These are phyloP conservation scores for Discostella pseudostelligera DNA, from an alignment of 108 stramenopile genomes.

Conservation along the genomic window DNA sequence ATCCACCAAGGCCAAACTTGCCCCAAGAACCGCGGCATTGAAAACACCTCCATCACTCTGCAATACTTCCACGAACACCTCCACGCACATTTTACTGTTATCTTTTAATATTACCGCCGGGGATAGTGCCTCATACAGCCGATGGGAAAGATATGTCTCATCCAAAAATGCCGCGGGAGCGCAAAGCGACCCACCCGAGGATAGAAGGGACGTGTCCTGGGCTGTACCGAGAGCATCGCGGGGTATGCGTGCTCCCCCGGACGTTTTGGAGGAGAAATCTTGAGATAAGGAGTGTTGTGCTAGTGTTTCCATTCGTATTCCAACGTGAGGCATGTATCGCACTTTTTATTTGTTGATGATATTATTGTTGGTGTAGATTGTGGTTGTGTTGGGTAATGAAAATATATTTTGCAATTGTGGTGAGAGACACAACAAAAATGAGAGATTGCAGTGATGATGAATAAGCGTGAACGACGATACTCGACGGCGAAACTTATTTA, in stretches of 20 bases:
- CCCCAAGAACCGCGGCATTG: constrained; percentile 62
- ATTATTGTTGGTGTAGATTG: background rate
- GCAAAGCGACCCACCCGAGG: constrained; percentile 36
- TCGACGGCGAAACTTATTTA: too few relatives aligned
- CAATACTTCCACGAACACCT: constrained; percentile 64
- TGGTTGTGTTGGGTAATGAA: too few relatives aligned
- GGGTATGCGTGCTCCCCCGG: constrained; percentile 28
- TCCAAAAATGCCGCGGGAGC: constrained; percentile 39
- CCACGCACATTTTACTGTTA: constrained; percentile 56
- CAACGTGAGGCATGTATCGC: constrained; percentile 63
- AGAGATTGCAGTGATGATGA: too few relatives aligned
- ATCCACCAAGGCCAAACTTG: constrained; percentile 73
- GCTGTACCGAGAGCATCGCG: constrained; percentile 37
- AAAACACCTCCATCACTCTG: constrained; percentile 82
- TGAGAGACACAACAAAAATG: too few relatives aligned
- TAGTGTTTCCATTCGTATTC: constrained; percentile 42
- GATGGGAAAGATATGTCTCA: constrained; percentile 57
- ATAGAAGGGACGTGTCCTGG: constrained; percentile 27
- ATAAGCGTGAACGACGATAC: constrained; percentile 40
- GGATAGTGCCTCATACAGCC: constrained; percentile 53
- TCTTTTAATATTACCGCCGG: constrained; percentile 43
- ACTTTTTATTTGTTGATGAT: constrained; percentile 24
- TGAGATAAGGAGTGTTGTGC: constrained; percentile 33
- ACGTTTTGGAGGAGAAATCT: constrained; percentile 24
- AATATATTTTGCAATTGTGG: too few relatives aligned